Conservation (phyloP, 2,329 filamentous ascomycete species). For the Nakataea oryzae region DNA sequence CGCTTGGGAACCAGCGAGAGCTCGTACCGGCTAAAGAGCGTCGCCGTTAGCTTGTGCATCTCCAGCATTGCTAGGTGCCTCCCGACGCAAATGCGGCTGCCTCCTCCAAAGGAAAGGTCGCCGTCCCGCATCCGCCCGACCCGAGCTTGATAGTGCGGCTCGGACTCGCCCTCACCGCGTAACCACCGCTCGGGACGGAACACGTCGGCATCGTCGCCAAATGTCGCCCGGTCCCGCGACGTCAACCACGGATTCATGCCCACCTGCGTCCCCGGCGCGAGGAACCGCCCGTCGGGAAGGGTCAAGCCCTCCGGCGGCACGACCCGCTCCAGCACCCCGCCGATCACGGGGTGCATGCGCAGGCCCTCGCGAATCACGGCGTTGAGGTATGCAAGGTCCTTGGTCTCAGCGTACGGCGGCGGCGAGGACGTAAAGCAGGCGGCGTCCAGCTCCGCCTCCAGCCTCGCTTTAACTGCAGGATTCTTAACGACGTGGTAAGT, state of each 20-base stretch:
- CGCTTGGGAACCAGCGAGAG: not conserved
- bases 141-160: conserved; percentile 20
- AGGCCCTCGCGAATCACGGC: conserved; percentile 27
- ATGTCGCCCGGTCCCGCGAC: conserved; percentile 3
- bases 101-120: conserved; percentile 26
- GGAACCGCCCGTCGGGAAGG: conserved; percentile 13
- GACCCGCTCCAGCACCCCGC: conserved; percentile 11
- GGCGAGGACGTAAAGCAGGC: not conserved
- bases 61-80: conserved; percentile 21
- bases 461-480: conserved; percentile 10
- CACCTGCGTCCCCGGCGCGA: conserved; percentile 21
- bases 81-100: conserved; percentile 27
- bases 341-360: conserved; percentile 22
- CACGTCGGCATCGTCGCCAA: conserved; percentile 22
- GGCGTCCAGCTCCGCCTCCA: conserved; percentile 7
- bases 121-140: conserved; percentile 24
- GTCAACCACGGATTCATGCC: conserved; percentile 6
- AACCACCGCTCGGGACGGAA: conserved; percentile 36
- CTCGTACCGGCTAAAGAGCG: conserved; percentile 15
- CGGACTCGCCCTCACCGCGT: conserved; percentile 17
- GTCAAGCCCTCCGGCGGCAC: conserved; percentile 17
- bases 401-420: conserved; percentile 4
- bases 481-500: conserved; percentile 23
- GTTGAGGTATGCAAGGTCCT: conserved; percentile 21
- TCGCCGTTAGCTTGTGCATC: conserved; percentile 26